Evolutionary conservation across 163 green algal species (phyloP).

Genomic region (Scenedesmus sp.): DNA sequence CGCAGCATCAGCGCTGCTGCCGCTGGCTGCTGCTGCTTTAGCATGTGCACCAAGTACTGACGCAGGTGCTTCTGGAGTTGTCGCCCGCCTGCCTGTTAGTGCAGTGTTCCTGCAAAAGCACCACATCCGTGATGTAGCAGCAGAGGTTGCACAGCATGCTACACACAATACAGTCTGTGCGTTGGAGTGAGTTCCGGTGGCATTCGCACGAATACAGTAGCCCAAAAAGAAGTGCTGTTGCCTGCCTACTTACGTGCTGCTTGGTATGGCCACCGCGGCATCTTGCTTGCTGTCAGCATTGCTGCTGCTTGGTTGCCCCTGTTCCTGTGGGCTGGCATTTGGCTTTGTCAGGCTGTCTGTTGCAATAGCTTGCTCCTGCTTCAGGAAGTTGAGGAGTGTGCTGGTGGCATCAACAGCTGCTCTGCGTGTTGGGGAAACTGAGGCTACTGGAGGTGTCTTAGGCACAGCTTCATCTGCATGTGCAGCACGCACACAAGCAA

Average conservation of each 20-base stretch:
- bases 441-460: conserved; percentile 2
- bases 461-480: conserved; percentile 25
- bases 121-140: neutral
- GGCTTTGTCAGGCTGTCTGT: conserved; percentile 9
- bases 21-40: neutral
- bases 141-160: neutral
- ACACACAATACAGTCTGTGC: too few species aligned
- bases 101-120: neutral
- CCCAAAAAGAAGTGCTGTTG: neutral
- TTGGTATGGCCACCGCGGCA: neutral
- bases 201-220: neutral
- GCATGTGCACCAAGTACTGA: neutral
- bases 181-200: too few species aligned
- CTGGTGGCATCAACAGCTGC: conserved; percentile 18
- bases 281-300: neutral
- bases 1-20: neutral
- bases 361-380: conserved; percentile 30
- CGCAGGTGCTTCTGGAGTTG: neutral
- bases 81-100: neutral
- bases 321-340: neutral
- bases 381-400: conserved; percentile 47
- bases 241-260: conserved; percentile 7
- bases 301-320: neutral
- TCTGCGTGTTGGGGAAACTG: neutral
- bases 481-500: neutral